These are phyloP conservation scores for Suillus cothurnatus DNA, from an alignment of 768 basidiomycete species.

Conservation along the genomic window DNA sequence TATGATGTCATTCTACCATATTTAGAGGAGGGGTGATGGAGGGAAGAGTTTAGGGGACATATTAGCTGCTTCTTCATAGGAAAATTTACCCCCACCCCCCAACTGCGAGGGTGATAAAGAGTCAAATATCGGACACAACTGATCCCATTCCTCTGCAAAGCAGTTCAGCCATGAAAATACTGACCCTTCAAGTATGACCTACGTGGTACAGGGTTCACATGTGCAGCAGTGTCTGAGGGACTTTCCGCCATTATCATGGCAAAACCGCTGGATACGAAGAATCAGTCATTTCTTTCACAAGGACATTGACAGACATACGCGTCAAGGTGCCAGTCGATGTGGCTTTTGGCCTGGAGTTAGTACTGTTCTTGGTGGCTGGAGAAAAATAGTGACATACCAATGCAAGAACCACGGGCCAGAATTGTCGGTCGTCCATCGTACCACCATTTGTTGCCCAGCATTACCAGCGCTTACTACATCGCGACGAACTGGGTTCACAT, in stretches of 20 bases:
- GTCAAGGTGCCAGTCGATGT: constrained; percentile 23
- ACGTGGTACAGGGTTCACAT: neutral
- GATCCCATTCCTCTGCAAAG: constrained; percentile 24
- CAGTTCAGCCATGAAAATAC: neutral
- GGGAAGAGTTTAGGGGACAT: constrained; percentile 21
- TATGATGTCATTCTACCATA: neutral
- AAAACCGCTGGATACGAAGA: constrained; percentile 24
- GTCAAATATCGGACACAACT: constrained; percentile 27
- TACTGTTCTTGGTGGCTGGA: neutral
- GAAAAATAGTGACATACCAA: constrained; percentile 13
- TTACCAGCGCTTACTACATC: constrained; percentile 43
- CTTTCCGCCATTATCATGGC: constrained; percentile 34
- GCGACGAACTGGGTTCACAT: constrained; percentile 53
- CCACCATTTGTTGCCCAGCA: constrained; percentile 32
- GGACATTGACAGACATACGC: constrained; percentile 9
- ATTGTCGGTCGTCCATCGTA: constrained; percentile 55
- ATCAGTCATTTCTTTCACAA: neutral
- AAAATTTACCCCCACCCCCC: constrained; percentile 17
- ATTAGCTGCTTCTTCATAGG: constrained; percentile 22
- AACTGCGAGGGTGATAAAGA: constrained; percentile 22
- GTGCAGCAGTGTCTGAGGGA: constrained; percentile 8
- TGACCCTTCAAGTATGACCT: neutral
- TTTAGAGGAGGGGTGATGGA: neutral
- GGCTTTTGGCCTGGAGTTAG: constrained; percentile 11
- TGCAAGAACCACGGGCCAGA: constrained; percentile 44